Evolutionary conservation across 139 green algal genomes (phyloP).

Genomic region (Gonium pectorale): DNA sequence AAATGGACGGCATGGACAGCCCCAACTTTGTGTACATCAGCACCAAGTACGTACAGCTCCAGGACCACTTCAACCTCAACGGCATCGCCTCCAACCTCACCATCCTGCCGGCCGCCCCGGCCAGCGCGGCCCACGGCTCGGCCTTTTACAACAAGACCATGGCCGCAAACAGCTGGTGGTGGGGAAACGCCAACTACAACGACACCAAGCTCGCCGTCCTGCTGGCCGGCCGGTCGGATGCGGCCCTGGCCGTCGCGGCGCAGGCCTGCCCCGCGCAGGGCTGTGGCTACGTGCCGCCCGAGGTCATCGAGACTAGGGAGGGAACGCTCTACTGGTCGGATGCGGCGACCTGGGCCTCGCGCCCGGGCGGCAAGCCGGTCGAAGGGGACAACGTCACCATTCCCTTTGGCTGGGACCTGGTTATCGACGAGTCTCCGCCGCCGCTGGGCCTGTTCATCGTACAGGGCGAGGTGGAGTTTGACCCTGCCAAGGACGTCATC

Average conservation of each 20-base stretch:
- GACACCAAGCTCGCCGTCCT: slow-evolving; percentile 22
- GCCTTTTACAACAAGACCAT: slow-evolving; percentile 49
- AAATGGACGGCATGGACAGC: slow-evolving; percentile 41
- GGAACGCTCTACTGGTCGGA: slow-evolving; percentile 5
- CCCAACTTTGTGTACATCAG: slow-evolving; percentile 21
- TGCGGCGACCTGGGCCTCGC: neutral
- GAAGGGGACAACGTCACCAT: slow-evolving; percentile 20
- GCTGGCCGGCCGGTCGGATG: neutral
- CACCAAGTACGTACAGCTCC: slow-evolving; percentile 29
- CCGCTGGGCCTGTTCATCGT: slow-evolving; percentile 4
- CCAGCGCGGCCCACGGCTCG: neutral
- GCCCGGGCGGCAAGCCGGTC: slow-evolving; percentile 8
- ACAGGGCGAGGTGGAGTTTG: slow-evolving; percentile 42
- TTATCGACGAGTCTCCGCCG: slow-evolving; percentile 34
- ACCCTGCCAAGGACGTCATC: slow-evolving; percentile 1
- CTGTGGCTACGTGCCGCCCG: slow-evolving; percentile 27
- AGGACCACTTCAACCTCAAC: slow-evolving; percentile 45
- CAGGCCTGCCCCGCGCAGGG: slow-evolving; percentile 12
- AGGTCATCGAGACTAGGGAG: too few species aligned
- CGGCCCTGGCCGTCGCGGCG: neutral
- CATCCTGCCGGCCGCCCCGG: neutral
- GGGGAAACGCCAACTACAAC: slow-evolving; percentile 45
- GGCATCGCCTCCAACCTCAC: neutral
- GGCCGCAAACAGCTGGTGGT: slow-evolving; percentile 37
- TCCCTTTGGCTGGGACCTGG: slow-evolving; percentile 43